A percentile compares a stretch with the other conserved stretches of the same genome.
phyloP scores from a whole-genome alignment of 2,329 filamentous ascomycete genomes.

The Westerdykella ornata region DNA sequence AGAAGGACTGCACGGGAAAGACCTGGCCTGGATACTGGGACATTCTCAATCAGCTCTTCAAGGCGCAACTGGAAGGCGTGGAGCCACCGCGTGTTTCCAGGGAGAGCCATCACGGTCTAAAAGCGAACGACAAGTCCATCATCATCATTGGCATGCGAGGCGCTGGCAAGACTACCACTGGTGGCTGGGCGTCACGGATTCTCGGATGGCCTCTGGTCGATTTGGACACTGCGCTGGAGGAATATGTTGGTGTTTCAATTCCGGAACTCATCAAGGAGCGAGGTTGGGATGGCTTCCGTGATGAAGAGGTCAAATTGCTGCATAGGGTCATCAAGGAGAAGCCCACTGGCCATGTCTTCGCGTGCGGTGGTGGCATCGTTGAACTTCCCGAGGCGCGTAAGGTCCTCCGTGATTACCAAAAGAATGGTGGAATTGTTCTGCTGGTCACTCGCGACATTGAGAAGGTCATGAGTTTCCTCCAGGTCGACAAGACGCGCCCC shows the following conservation, averaged over 20 bases:
- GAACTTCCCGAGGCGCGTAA: slow-evolving; percentile 75
- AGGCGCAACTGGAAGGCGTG: slow-evolving; percentile 67
- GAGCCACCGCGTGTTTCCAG: slow-evolving; percentile 46
- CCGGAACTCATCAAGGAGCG: slow-evolving; percentile 71
- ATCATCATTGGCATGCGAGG: slow-evolving; percentile 97
- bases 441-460: slow-evolving; percentile 82
- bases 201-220: slow-evolving; percentile 75
- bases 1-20: slow-evolving; percentile 91
- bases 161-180: slow-evolving; percentile 91
- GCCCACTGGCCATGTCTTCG: slow-evolving; percentile 71
- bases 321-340: slow-evolving; percentile 68
- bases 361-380: slow-evolving; percentile 89
- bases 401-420: slow-evolving; percentile 65
- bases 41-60: slow-evolving; percentile 69
- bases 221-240: slow-evolving; percentile 80
- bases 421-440: slow-evolving; percentile 73
- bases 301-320: slow-evolving; percentile 68
- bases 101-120: slow-evolving; percentile 32
- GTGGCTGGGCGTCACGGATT: slow-evolving; percentile 72
- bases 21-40: slow-evolving; percentile 99
- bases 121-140: slow-evolving; percentile 56
- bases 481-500: slow-evolving; percentile 81
- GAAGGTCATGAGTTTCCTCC: slow-evolving; percentile 80
- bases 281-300: slow-evolving; percentile 86
- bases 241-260: slow-evolving; percentile 65